Base-by-base conservation (phyloP, 495 filamentous ascomycete species). In the Symbiotaphrina buchneri region DNA sequence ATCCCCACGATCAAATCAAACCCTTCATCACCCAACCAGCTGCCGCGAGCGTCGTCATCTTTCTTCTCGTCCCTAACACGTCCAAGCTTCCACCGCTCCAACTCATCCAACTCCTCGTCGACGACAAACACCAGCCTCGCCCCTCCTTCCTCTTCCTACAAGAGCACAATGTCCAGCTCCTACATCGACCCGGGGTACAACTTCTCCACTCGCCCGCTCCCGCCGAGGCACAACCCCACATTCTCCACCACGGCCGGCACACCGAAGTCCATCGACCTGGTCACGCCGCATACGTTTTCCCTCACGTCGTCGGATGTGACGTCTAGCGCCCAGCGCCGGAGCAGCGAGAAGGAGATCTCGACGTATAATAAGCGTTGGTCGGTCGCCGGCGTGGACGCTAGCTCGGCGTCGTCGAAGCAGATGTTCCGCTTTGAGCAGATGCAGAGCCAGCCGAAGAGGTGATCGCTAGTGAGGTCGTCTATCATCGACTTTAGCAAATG, bases 201-300 rank as follows among this genome's bases (percentile, higher is more conserved):
- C 13, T 25, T 25, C 22, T 25, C 32, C 4, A 10, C 30, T 17
- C 40, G 47, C 6, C 46, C 46, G 20, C 43, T 49, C 7, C 46
- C 46, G 14, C 46, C 47, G 4, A 37, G 49, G 10, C 43, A 47
- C 24, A 31, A 41, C 5, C 42, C 46, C 10, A 30, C 36, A 16
- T 38, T 39, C 11, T 49, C 39, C 22, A 47, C 47, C 17, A 31
- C 40, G 10, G 49, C 46, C 6, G n/a, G n/a, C n/a, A n/a, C n/a
- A n/a, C 47, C 46, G 10, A 40, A 43, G 22, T 49, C 47, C 15
- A 49, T 49, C 23, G 46, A 49, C 5, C 41, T 49, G 14, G 46
- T 49, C 23, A 49, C 46, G 21, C 46, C 46, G 18, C 43, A 46
- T 21, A 30, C 43, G 11, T 31, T 20, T 20, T 7, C 31, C 11